Percentiles rank a stretch among this genome's conserved stretches.
These are phyloP conservation scores for Spatholobus suberectus DNA, from an alignment of 306 rosid genomes.

Conservation along the genomic window DNA sequence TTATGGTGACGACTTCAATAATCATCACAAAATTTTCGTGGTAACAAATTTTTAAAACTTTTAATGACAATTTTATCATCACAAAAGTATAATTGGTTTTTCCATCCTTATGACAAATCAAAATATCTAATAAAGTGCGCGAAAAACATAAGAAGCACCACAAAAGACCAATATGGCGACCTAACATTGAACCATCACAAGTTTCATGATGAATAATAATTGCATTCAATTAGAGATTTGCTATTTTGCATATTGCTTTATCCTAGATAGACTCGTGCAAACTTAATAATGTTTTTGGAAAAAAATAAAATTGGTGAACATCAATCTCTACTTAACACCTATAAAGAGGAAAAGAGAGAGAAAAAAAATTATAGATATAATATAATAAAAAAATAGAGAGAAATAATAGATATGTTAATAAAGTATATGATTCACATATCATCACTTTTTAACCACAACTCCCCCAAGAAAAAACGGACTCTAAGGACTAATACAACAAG, in stretches of 20 bases:
- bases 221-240: background rate
- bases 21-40: background rate
- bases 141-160: background rate
- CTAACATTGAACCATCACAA: background rate
- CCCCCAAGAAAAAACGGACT: background rate
- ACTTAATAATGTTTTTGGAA: background rate
- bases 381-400: too few relatives aligned
- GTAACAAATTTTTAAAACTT: background rate
- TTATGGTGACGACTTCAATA: background rate
- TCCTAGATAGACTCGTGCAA: background rate
- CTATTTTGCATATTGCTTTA: background rate
- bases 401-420: too few relatives aligned
- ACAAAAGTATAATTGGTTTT: background rate
- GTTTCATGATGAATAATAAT: slow-evolving; percentile 5
- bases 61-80: background rate
- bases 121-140: background rate
- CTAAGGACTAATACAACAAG: background rate
- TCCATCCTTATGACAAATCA: background rate
- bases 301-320: too few relatives aligned
- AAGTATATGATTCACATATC: too few relatives aligned
- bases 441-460: background rate
- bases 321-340: too few relatives aligned
- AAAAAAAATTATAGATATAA: too few relatives aligned
- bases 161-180: background rate
- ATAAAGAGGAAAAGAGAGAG: too few relatives aligned